Conservation (phyloP, 129 eudicot genomes). For the carrot (Daucus carota) region DH1_v3.0 NC_030385.2:46100001-46100500, state of each 20-base stretch:
- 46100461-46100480: no score
- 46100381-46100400: no score
- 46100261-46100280: no score
- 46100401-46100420: no score
- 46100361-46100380: no score
- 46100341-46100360: no score
- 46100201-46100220: constrained; percentile 38
- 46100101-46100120: not conserved
- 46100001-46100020: constrained; percentile 43
- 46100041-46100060: constrained; percentile 45
- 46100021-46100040: constrained; percentile 87
- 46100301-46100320: no score
- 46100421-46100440: no score
- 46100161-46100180: no score
- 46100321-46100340: no score
- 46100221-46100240: constrained; percentile 36
- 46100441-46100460: no score
- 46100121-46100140: constrained; percentile 11
- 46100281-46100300: not conserved
- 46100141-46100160: constrained; percentile 4
- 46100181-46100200: constrained; percentile 35
- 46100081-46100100: constrained; percentile 16
- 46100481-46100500: no score
- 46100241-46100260: constrained; percentile 47
- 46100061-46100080: constrained; percentile 49